Percentiles rank a stretch among this genome's conserved stretches.
Evolutionary conservation across 352 stramenopile genomes (phyloP).

Genomic region (Aphanomyces euteiches): DNA sequence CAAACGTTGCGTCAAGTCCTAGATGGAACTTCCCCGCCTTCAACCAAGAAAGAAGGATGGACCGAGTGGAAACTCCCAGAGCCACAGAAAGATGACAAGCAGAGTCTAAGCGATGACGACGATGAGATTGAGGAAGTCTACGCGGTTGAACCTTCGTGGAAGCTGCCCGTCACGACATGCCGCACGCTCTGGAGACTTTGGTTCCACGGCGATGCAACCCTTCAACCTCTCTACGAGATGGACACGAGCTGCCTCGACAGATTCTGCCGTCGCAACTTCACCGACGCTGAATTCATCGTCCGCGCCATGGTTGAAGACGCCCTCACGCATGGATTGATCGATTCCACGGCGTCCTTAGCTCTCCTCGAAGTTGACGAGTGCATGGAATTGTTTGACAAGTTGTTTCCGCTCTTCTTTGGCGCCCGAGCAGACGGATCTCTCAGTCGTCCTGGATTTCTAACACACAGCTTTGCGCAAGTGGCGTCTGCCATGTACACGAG

Average conservation of each 20-base stretch:
- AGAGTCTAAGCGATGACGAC: too few species aligned
- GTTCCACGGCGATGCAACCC: slow-evolving; percentile 5
- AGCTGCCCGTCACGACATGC: neutral
- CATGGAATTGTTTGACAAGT: neutral
- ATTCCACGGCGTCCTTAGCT: neutral
- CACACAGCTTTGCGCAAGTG: neutral
- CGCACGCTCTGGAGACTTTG: neutral
- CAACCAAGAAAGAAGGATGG: too few species aligned
- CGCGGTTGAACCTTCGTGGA: neutral
- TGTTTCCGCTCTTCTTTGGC: neutral
- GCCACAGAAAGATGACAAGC: too few species aligned
- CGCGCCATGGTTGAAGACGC: neutral
- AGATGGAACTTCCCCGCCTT: too few species aligned
- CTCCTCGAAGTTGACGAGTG: neutral
- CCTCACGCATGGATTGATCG: neutral
- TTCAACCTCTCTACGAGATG: neutral
- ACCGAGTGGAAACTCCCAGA: too few species aligned
- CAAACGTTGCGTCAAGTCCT: too few species aligned
- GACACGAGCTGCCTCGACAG: too few species aligned
- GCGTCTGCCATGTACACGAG: neutral
- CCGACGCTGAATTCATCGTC: neutral
- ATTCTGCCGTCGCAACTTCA: neutral
- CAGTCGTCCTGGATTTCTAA: neutral
- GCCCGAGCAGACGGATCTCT: neutral
- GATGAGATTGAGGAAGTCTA: too few species aligned